Percentiles rank a stretch among this genome's conserved stretches.
Evolutionary conservation across 2,329 filamentous ascomycete genomes (phyloP).

Genomic region (Alternaria infectoria): DNA sequence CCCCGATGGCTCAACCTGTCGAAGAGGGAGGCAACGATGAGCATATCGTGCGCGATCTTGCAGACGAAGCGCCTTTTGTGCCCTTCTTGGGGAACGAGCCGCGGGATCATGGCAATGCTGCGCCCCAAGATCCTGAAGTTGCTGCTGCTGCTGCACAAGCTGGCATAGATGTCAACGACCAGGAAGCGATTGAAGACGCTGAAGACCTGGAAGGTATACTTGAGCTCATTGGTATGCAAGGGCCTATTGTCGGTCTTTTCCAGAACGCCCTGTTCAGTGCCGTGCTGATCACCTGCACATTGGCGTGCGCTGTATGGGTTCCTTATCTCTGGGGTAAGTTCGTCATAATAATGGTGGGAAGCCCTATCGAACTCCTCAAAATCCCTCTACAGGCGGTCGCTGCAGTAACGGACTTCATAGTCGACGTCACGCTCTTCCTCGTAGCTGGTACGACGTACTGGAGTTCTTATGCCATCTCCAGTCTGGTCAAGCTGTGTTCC

Average conservation of each 20-base stretch:
- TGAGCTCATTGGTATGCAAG: conserved; percentile 95
- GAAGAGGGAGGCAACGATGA: conserved; percentile 59
- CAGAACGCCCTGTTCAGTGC: conserved; percentile 96
- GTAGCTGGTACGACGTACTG: conserved; percentile 60
- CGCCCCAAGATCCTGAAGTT: conserved; percentile 61
- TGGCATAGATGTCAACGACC: conserved; percentile 71
- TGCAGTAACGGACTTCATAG: conserved; percentile 75
- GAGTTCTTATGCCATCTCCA: conserved; percentile 36
- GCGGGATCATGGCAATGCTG: conserved; percentile 32
- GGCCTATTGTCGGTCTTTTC: conserved; percentile 84
- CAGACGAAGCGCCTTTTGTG: conserved; percentile 66
- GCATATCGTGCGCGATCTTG: conserved; percentile 64
- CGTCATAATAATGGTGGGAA: conserved; percentile 77
- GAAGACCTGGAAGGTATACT: conserved; percentile 97
- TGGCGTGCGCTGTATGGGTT: conserved; percentile 84
- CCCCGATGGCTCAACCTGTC: conserved; percentile 30
- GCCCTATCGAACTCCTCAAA: conserved; percentile 72
- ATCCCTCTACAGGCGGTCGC: conserved; percentile 76
- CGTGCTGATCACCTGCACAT: conserved; percentile 82
- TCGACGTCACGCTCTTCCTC: conserved; percentile 74
- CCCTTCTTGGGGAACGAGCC: conserved; percentile 55
- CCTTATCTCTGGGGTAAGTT: conserved; percentile 92
- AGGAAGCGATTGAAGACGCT: conserved; percentile 77
- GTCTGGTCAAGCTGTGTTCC: conserved; percentile 27
- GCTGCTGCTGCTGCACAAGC: conserved; percentile 70